phyloP scores from a whole-genome alignment of 2,329 filamentous ascomycete genomes.

The Canariomyces notabilis region DNA sequence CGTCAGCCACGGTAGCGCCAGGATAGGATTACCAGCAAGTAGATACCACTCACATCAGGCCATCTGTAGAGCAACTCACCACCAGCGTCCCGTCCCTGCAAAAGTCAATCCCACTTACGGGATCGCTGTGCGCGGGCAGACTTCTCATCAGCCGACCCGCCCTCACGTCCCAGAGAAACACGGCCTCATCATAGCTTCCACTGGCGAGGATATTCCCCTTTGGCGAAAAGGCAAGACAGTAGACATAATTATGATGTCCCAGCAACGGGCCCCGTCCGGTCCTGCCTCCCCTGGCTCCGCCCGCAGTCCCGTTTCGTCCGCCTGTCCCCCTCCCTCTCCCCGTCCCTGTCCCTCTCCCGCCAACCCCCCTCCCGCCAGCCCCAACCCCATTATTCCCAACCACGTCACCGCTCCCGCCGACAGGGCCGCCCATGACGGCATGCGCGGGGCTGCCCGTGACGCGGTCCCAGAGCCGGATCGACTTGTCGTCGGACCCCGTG shows the following conservation, averaged over 20 bases:
- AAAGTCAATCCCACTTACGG: conserved; percentile 90
- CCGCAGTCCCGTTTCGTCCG: conserved; percentile 8
- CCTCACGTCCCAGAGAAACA: conserved; percentile 94
- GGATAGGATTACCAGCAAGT: background rate
- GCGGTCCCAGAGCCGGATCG: conserved; percentile 86
- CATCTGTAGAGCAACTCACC: conserved; percentile 86
- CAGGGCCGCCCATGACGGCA: conserved; percentile 19
- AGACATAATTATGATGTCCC: conserved; percentile 95
- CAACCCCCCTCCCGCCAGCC: conserved; percentile 4
- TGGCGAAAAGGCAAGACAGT: conserved; percentile 89
- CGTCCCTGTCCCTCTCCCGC: conserved; percentile 2
- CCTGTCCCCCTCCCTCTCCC: conserved; percentile 3
- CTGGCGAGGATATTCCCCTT: conserved; percentile 96
- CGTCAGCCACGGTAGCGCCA: background rate
- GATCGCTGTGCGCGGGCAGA: conserved; percentile 90
- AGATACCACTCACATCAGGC: conserved; percentile 61
- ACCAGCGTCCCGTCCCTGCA: conserved; percentile 88
- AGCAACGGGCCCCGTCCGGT: conserved; percentile 55
- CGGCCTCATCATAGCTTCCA: conserved; percentile 93
- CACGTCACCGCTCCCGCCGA: background rate
- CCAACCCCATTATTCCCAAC: conserved; percentile 3
- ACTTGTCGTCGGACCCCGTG: conserved; percentile 92
- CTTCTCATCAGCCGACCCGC: conserved; percentile 83
- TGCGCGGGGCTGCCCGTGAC: conserved; percentile 46
- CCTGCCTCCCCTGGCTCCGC: conserved; percentile 22